Conservation (phyloP, 768 basidiomycete genomes). For the Boletus tomentosulus region DNA sequence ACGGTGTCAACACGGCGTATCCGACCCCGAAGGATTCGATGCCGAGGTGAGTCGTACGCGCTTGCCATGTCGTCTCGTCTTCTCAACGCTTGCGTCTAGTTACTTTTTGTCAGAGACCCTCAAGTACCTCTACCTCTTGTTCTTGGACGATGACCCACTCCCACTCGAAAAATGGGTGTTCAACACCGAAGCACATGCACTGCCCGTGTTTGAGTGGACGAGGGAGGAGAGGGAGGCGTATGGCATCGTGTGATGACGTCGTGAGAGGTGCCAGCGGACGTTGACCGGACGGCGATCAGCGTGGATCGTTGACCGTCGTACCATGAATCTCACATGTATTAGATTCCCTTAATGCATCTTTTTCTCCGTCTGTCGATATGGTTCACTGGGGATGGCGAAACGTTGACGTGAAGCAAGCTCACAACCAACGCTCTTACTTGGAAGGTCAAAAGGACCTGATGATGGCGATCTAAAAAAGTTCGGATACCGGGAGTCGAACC, state of each 20-base stretch:
- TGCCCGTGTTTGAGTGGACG: slow-evolving; percentile 71
- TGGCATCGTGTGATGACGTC: slow-evolving; percentile 13
- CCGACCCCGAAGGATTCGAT: slow-evolving; percentile 48
- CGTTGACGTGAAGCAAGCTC: not conserved
- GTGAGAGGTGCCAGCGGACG: not conserved
- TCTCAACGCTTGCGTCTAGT: slow-evolving; percentile 20
- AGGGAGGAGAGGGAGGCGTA: slow-evolving; percentile 47
- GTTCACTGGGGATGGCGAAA: no score
- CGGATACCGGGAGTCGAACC: slow-evolving; percentile 36
- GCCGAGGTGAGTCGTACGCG: slow-evolving; percentile 56
- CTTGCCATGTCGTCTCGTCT: not conserved
- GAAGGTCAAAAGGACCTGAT: no score
- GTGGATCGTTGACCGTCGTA: not conserved
- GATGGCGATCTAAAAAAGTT: slow-evolving; percentile 14
- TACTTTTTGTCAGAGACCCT: slow-evolving; percentile 59
- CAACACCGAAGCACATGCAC: slow-evolving; percentile 71
- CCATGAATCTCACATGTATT: not conserved
- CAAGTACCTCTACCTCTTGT: slow-evolving; percentile 72
- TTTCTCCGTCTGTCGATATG: not conserved
- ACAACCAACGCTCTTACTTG: not conserved
- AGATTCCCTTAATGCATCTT: not conserved
- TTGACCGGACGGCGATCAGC: not conserved
- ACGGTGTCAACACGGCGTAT: slow-evolving; percentile 38
- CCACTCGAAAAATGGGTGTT: slow-evolving; percentile 55
- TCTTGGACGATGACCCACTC: slow-evolving; percentile 56